Percentiles rank a stretch among this genome's conserved stretches.
phyloP scores from a whole-genome alignment of 805 yeast genomes.

The Pichia manshurica region DNA sequence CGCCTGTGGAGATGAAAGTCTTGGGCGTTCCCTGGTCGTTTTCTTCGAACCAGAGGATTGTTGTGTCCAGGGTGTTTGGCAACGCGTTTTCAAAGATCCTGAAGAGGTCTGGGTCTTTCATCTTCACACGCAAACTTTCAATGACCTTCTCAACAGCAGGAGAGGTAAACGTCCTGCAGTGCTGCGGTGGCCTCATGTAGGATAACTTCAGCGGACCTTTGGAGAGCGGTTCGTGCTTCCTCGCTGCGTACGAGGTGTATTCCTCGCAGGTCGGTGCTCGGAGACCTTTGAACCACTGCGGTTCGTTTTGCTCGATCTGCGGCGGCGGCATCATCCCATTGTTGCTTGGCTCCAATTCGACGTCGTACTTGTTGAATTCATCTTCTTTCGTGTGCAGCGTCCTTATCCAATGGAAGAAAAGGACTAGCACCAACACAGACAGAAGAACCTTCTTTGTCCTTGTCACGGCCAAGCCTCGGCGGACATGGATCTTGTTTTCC shows the following conservation, averaged over 20 bases:
- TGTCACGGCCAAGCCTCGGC: too few relatives aligned
- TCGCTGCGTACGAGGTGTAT: constrained; percentile 55
- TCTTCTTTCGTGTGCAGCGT: too few relatives aligned
- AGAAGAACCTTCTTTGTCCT: too few relatives aligned
- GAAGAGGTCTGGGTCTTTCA: constrained; percentile 61
- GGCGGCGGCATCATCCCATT: background rate
- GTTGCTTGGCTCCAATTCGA: background rate
- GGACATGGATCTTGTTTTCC: too few relatives aligned
- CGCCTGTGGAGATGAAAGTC: constrained; percentile 84
- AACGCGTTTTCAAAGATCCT: constrained; percentile 74
- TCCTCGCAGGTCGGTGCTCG: constrained; percentile 43
- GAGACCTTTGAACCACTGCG: constrained; percentile 21
- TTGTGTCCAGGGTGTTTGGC: constrained; percentile 86
- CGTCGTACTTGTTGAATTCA: too few relatives aligned
- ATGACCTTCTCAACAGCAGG: constrained; percentile 56
- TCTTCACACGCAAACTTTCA: constrained; percentile 41
- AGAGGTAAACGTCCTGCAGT: constrained; percentile 71
- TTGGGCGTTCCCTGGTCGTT: constrained; percentile 36
- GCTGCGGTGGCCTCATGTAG: constrained; percentile 65
- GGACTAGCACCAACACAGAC: too few relatives aligned
- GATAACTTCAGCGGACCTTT: constrained; percentile 54
- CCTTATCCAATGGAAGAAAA: too few relatives aligned
- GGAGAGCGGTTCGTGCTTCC: constrained; percentile 51
- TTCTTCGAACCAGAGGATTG: constrained; percentile 62
- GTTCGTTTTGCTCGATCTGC: background rate